phyloP scores from a whole-genome alignment of 805 yeast species.

The Lachancea dasiensis region DNA sequence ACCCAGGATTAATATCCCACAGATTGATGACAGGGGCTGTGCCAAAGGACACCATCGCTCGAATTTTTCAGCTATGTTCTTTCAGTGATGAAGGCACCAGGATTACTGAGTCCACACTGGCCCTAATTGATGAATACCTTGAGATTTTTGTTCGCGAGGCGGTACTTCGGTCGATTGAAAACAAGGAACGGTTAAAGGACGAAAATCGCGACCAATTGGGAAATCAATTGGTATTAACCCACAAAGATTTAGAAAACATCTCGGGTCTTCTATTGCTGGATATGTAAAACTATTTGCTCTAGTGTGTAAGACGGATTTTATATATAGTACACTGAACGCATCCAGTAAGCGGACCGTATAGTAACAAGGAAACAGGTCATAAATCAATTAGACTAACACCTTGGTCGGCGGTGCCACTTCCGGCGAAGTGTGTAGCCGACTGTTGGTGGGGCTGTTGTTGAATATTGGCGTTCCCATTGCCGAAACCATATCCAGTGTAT shows the following conservation, averaged over 20 bases:
- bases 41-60: constrained; percentile 21
- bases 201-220: constrained; percentile 6
- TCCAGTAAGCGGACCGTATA: no score
- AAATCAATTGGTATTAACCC: constrained; percentile 14
- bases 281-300: constrained; percentile 17
- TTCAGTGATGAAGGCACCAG: constrained; percentile 18
- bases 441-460: constrained; percentile 17
- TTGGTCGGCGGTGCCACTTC: constrained; percentile 21
- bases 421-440: constrained; percentile 10
- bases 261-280: constrained; percentile 30
- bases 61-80: constrained; percentile 19
- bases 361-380: constrained; percentile 9
- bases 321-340: constrained; percentile 8
- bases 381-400: constrained; percentile 29
- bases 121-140: constrained; percentile 22
- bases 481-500: constrained; percentile 92
- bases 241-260: constrained; percentile 27
- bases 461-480: constrained; percentile 49
- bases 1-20: no score
- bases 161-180: constrained; percentile 25
- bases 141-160: constrained; percentile 29
- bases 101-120: constrained; percentile 21
- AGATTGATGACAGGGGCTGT: constrained; percentile 2
- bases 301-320: neutral
- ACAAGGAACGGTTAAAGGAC: constrained; percentile 14